Evolutionary conservation across 371 early-diverging fungal species (phyloP).

Genomic region (Mortierella sp.): DNA sequence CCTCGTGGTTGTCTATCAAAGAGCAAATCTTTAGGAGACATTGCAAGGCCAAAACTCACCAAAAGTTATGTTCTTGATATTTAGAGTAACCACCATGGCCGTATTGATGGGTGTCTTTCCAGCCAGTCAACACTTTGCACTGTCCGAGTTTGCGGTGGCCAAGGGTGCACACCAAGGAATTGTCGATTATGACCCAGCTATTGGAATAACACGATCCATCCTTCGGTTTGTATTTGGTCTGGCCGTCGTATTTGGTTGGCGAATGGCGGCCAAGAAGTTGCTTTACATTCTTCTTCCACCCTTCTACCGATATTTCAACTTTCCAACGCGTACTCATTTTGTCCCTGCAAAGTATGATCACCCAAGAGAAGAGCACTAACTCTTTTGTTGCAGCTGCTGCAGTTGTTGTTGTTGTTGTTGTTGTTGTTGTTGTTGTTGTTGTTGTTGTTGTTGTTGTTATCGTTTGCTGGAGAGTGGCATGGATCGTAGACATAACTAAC

Average conservation of each 20-base stretch:
- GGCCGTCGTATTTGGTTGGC: slow-evolving; percentile 66
- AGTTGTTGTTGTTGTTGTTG: too few relatives aligned
- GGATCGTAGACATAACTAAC: not conserved
- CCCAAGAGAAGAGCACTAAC: too few relatives aligned
- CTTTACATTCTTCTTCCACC: slow-evolving; percentile 68
- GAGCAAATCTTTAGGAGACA: too few relatives aligned
- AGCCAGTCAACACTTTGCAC: slow-evolving; percentile 44
- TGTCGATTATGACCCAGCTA: slow-evolving; percentile 30
- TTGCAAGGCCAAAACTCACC: too few relatives aligned
- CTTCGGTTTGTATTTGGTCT: slow-evolving; percentile 56
- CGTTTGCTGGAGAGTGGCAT: too few relatives aligned
- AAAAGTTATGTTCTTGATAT: not conserved
- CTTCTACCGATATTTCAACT: slow-evolving; percentile 66
- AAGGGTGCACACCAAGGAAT: slow-evolving; percentile 27
- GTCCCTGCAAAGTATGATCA: slow-evolving; percentile 45
- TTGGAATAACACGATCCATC: slow-evolving; percentile 27
- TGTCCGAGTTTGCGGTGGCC: slow-evolving; percentile 20
- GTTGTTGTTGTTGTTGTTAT: too few relatives aligned
- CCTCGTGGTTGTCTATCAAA: too few relatives aligned
- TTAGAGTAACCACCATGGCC: slow-evolving; percentile 42
- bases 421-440: too few relatives aligned
- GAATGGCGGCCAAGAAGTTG: slow-evolving; percentile 65
- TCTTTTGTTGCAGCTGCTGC: too few relatives aligned
- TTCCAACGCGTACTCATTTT: slow-evolving; percentile 60
- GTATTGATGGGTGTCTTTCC: slow-evolving; percentile 50